phyloP scores from a whole-genome alignment of 139 green algal genomes.

The Trebouxia sp. region DNA sequence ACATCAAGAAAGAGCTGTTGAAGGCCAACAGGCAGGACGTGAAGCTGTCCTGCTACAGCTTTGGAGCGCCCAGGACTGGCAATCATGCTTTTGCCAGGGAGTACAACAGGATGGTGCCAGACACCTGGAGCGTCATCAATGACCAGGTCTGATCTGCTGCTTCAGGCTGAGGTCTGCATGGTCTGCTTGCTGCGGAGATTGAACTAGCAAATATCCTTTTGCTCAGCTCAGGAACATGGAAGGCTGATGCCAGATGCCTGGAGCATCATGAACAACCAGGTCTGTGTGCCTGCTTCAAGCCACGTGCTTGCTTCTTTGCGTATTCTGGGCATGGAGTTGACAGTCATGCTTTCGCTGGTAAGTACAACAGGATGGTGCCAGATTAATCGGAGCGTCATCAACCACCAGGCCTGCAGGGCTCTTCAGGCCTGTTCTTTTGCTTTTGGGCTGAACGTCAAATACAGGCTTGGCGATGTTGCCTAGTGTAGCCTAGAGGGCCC shows the following conservation, averaged over 20 bases:
- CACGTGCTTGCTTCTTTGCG: too few species aligned
- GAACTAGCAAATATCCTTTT: background rate
- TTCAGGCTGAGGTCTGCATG: background rate
- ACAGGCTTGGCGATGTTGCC: too few species aligned
- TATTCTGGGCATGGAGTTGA: too few species aligned
- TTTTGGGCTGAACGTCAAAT: too few species aligned
- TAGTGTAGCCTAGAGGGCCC: too few species aligned
- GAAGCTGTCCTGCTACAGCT: slow-evolving; percentile 66
- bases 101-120: slow-evolving; percentile 43
- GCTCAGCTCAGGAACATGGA: background rate
- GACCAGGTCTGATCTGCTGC: slow-evolving; percentile 16
- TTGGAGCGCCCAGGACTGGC: slow-evolving; percentile 67
- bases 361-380: slow-evolving; percentile 45
- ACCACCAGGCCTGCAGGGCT: too few species aligned
- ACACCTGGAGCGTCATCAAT: slow-evolving; percentile 38
- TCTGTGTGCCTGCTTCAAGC: too few species aligned
- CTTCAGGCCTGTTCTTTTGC: background rate
- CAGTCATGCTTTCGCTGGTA: slow-evolving; percentile 59
- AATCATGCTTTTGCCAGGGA: slow-evolving; percentile 61
- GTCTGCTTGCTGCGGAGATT: background rate
- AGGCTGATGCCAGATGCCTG: too few species aligned
- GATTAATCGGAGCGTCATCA: slow-evolving; percentile 37
- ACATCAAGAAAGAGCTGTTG: slow-evolving; percentile 33
- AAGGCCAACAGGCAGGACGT: background rate
- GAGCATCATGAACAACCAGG: too few species aligned